Evolutionary conservation across 148 eudicot species (phyloP).

Genomic region (Rhododendron ferrugineum): DNA sequence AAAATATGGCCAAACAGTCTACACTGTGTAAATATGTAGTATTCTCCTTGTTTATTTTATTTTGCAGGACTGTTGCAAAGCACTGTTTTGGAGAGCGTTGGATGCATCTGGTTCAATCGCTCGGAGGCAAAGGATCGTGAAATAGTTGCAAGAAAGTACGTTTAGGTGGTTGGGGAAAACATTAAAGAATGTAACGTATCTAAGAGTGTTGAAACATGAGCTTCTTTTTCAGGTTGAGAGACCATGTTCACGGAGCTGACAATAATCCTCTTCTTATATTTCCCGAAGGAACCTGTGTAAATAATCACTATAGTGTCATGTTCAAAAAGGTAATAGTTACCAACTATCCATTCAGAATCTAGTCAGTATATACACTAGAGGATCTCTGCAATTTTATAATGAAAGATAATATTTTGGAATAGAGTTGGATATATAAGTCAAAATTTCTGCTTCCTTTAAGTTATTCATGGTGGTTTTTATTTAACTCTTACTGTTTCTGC

Average conservation of each 20-base stretch:
- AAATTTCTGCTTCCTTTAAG: neutral
- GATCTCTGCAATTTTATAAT: neutral
- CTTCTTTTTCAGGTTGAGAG: constrained; percentile 67
- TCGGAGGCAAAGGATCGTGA: constrained; percentile 91
- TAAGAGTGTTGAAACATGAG: neutral
- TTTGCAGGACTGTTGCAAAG: constrained; percentile 84
- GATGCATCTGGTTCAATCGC: constrained; percentile 98
- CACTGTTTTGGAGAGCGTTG: constrained; percentile 87
- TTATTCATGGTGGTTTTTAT: neutral
- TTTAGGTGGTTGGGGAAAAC: constrained; percentile 1
- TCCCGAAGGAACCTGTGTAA: constrained; percentile 99
- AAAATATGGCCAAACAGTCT: neutral
- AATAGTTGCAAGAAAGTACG: constrained; percentile 83
- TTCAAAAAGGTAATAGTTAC: constrained; percentile 68
- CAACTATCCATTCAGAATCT: too few relatives aligned
- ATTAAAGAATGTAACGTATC: neutral
- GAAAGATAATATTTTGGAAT: neutral
- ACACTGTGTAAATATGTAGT: neutral
- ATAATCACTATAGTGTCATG: constrained; percentile 91
- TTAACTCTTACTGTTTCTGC: neutral
- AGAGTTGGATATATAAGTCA: neutral
- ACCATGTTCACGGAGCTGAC: constrained; percentile 84
- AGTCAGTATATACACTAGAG: too few relatives aligned
- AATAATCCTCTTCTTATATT: constrained; percentile 94
- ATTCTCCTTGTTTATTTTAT: constrained; percentile 2